Conservation (phyloP, 768 basidiomycete genomes). For the Mycena maculata region DNA sequence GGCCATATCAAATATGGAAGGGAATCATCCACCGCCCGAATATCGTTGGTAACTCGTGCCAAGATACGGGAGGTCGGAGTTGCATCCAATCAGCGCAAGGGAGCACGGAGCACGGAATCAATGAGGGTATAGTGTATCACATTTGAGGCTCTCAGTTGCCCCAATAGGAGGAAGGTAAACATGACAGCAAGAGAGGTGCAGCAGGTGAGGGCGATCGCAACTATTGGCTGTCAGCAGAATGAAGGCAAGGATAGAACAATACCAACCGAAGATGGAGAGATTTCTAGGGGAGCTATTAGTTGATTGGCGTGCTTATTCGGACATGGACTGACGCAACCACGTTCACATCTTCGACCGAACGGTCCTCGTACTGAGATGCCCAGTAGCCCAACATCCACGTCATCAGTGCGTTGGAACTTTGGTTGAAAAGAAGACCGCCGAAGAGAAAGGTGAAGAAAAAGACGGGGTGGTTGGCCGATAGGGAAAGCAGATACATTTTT, state of each 20-base stretch:
- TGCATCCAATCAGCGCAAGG: slow-evolving; percentile 49
- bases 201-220: slow-evolving; percentile 8
- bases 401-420: slow-evolving; percentile 23
- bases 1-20: not conserved
- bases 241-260: not conserved
- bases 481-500: slow-evolving; percentile 34
- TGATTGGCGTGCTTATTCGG: too few relatives aligned
- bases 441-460: slow-evolving; percentile 36
- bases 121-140: slow-evolving; percentile 21
- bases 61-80: slow-evolving; percentile 50
- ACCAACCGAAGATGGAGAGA: slow-evolving; percentile 19
- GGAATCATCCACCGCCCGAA: slow-evolving; percentile 37
- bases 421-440: slow-evolving; percentile 9
- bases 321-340: too few relatives aligned
- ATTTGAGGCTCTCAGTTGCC: slow-evolving; percentile 20
- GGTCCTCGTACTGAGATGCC: slow-evolving; percentile 33
- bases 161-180: slow-evolving; percentile 31
- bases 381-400: slow-evolving; percentile 43
- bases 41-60: slow-evolving; percentile 61
- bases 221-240: not conserved
- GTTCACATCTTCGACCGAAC: too few relatives aligned
- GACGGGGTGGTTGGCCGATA: slow-evolving; percentile 28
- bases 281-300: slow-evolving; percentile 32
- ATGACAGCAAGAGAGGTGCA: not conserved
- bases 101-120: slow-evolving; percentile 54